Conservation (phyloP, 768 basidiomycete species). For the Sporobolomyces roseus region DNA sequence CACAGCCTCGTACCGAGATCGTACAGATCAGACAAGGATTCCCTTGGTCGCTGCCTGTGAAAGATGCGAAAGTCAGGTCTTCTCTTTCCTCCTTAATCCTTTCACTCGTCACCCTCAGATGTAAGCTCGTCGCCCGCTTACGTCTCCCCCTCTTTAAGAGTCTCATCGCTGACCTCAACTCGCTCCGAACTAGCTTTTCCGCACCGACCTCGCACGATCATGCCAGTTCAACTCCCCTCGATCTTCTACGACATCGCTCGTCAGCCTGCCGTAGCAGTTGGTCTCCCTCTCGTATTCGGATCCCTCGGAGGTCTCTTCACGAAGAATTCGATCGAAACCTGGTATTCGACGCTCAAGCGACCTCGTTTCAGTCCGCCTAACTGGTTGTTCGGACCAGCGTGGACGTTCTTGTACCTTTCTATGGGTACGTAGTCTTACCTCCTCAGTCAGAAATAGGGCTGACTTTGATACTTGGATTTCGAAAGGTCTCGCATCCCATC, state of each 20-base stretch:
- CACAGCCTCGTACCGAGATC: too few species aligned
- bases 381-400: slow-evolving; percentile 31
- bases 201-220: background rate
- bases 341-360: slow-evolving; percentile 20
- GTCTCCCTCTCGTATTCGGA: slow-evolving; percentile 40
- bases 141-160: too few species aligned
- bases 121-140: too few species aligned
- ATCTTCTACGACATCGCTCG: slow-evolving; percentile 4
- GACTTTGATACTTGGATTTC: background rate
- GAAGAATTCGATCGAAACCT: slow-evolving; percentile 30
- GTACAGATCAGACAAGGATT: too few species aligned
- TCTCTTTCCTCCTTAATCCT: too few species aligned
- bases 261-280: slow-evolving; percentile 23
- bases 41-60: too few species aligned
- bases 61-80: too few species aligned
- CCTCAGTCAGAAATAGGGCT: background rate
- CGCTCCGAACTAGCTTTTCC: background rate
- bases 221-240: slow-evolving; percentile 12
- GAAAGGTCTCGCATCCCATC: slow-evolving; percentile 31
- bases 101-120: too few species aligned
- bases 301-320: slow-evolving; percentile 34
- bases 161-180: too few species aligned
- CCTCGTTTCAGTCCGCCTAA: slow-evolving; percentile 32
- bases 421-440: slow-evolving; percentile 15
- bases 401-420: slow-evolving; percentile 35